Base-by-base conservation (phyloP, 257 asterid species). In the Ballota nigra region DNA sequence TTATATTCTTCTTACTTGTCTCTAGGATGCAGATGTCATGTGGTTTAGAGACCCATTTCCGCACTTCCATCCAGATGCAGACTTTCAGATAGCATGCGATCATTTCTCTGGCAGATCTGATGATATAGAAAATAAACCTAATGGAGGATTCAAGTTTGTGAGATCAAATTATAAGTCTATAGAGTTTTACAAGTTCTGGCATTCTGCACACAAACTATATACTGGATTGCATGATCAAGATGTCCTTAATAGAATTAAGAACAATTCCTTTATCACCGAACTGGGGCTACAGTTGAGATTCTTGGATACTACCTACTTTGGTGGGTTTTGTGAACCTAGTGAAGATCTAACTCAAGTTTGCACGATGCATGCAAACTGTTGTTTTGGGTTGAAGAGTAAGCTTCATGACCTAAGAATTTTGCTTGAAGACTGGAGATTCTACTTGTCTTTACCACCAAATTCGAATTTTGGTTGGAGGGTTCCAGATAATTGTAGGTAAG, bases 251-350 rank as follows among this genome's bases (percentile, higher is more conserved):
- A 84, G 45, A 70, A 90, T 90, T 52, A 87, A 87, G 80, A 77
- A 84, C 19, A 63, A 82, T 61, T 59, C 86, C 24, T 76, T 81
- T 63, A 60, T 86, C 71, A 24, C 24, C 16, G 86, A 86, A 11
- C 74, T 79, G 47, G 90, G 92, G 64, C 66, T 89, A 15, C 82
- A 67, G 19, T 53, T 89, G 81, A 77, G 80, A 78, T 89, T 89
- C 70, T 86, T 89, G 82, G 88, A 79, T 70, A 87, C 96, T 65
- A 59, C 80, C 18, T 77, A 73, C 70, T 89, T 86, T 8, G 95
- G 96, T 33, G 95, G 95, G 20, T 89, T 89, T 79, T 89, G 96
- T 78, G 92, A 89, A 79, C 92, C 92, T n/a, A 87, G 95, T 75
- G 66, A 74, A 75, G 86, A 89, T 79, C 79, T 87, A 24, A 78